phyloP scores from a whole-genome alignment of 306 rosid species.

The Cicer pinnatifidum region DNA sequence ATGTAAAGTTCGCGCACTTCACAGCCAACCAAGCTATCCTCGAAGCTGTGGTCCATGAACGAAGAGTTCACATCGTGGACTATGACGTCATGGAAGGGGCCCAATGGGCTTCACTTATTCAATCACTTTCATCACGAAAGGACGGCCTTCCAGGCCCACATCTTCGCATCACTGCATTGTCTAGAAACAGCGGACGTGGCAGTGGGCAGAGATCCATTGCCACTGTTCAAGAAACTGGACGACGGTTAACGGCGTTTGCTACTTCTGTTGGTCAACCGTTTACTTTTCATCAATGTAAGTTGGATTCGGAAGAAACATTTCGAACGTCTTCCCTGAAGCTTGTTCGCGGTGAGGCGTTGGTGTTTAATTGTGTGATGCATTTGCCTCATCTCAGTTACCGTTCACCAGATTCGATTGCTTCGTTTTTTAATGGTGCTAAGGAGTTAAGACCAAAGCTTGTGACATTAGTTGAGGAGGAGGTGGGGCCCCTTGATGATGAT shows the following conservation, averaged over 20 bases:
- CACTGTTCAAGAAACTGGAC: conserved; percentile 80
- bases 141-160: conserved; percentile 65
- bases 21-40: conserved; percentile 88
- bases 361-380: conserved; percentile 73
- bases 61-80: conserved; percentile 75
- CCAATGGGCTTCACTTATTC: conserved; percentile 90
- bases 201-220: conserved; percentile 56
- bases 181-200: conserved; percentile 49
- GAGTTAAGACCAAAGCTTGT: conserved; percentile 59
- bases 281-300: conserved; percentile 76
- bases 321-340: conserved; percentile 59
- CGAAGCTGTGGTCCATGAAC: conserved; percentile 63
- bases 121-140: conserved; percentile 58
- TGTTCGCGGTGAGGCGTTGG: conserved; percentile 71
- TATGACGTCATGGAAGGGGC: conserved; percentile 82
- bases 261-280: conserved; percentile 77
- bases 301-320: conserved; percentile 76
- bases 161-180: conserved; percentile 77
- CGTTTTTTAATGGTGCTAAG: conserved; percentile 68
- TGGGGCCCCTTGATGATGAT: conserved; percentile 30
- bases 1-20: conserved; percentile 82
- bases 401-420: conserved; percentile 57
- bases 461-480: conserved; percentile 71
- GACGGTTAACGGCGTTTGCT: conserved; percentile 71
- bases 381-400: conserved; percentile 70